Base-by-base conservation (phyloP, 2,329 filamentous ascomycete genomes). In the Parastagonospora avenae region DNA sequence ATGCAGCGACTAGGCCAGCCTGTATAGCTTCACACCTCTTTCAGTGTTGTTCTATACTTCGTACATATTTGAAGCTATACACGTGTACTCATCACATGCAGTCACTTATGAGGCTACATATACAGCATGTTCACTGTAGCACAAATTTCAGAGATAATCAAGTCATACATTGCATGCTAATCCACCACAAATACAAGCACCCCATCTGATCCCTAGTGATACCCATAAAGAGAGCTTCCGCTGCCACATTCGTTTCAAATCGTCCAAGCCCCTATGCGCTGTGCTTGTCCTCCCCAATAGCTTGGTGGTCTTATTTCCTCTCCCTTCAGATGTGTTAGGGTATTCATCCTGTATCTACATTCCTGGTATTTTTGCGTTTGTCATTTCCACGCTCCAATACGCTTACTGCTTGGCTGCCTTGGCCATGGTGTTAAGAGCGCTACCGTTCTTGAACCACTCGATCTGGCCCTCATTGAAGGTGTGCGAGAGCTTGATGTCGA, bases 361-460 rank as follows among this genome's bases (percentile, higher is more conserved):
- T 63, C 64, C 67, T 60, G 62, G 67, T 56, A 41, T 54, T 59
- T 52, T 51, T 61, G 42, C 47, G 37, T 55, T 44, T 15, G 40
- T 54, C 48, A 38, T 48, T 27, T 46, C 49, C 27, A 49, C 29
- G 40, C 30, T 5, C 8, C 11, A 41, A 19, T 24, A 33, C 48
- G 55, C 62, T 50, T 68, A 69, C 46, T 60, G 54, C 54, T 68
- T 66, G n/a, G 52, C 48, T 29, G 67, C 55, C 86, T 94, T 95
- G 64, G 93, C 92, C 93, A 99, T 99, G 68, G 92, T 97, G 87
- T 99, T 99, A 63, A 99, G 84, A 48, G 94, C 94, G 72, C 88
- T 92, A 64, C 94, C 94, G 77, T 97, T 95, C 85, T 92, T 92
- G 86, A 99, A 99, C 94, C 94, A 99, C 81, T 97, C 89, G 59